Evolutionary conservation across 2,329 filamentous ascomycete genomes (phyloP).

Genomic region (Colletotrichum salicis): DNA sequence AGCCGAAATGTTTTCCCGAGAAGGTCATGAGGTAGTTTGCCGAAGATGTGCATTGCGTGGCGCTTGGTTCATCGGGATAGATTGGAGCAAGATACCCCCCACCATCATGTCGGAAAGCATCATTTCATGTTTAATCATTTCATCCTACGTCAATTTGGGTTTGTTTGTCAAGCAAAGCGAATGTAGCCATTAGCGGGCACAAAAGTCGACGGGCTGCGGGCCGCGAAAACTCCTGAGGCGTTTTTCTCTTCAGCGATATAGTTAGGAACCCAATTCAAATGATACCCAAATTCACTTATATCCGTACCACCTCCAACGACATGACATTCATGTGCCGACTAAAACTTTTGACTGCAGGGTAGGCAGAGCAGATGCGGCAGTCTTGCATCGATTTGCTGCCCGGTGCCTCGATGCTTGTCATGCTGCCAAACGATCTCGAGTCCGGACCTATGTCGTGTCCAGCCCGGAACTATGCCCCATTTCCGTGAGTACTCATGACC

Average conservation of each 20-base stretch:
- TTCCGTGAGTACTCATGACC: too few species aligned
- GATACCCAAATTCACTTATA: background rate
- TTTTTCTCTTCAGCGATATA: background rate
- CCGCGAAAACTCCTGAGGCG: background rate
- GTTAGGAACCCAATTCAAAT: background rate
- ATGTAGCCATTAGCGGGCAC: background rate
- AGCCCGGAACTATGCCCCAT: too few species aligned
- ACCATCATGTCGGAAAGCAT: background rate
- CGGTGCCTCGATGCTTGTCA: too few species aligned
- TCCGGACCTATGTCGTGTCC: too few species aligned
- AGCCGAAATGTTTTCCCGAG: too few species aligned
- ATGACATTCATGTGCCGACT: too few species aligned
- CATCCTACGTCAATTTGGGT: background rate
- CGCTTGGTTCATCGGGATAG: background rate
- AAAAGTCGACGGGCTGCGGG: too few species aligned
- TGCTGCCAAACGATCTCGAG: too few species aligned
- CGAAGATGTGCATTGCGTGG: background rate
- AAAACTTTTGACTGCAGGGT: too few species aligned
- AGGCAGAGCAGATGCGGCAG: too few species aligned
- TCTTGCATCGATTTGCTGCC: too few species aligned
- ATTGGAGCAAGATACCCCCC: background rate
- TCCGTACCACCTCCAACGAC: too few species aligned
- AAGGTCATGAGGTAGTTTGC: rapidly evolving
- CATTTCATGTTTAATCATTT: background rate
- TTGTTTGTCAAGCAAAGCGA: background rate